Conservation (phyloP, 2,329 filamentous ascomycete species). For the Podosphaera leucotricha region DNA sequence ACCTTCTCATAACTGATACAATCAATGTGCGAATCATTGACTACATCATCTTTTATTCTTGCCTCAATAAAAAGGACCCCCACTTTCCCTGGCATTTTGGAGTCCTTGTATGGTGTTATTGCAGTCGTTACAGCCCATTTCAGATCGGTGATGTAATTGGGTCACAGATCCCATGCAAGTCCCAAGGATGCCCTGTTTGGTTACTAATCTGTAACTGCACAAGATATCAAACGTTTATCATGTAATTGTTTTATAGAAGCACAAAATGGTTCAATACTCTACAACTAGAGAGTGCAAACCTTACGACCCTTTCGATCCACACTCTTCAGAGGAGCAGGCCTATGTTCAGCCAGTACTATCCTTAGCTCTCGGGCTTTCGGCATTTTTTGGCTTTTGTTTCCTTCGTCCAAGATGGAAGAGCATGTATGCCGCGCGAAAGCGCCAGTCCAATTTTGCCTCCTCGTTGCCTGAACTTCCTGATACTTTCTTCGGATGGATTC, state of each 20-base stretch:
- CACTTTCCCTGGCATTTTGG: neutral
- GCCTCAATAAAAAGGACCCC: slow-evolving; percentile 1
- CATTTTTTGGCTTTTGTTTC: slow-evolving; percentile 56
- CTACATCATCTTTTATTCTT: neutral
- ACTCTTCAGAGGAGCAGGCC: slow-evolving; percentile 10
- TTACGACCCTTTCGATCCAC: slow-evolving; percentile 11
- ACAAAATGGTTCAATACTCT: neutral
- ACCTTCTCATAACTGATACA: neutral
- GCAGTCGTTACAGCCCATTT: no score
- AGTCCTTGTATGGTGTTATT: neutral
- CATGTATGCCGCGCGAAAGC: slow-evolving; percentile 74
- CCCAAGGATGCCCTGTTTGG: neutral
- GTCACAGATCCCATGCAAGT: neutral
- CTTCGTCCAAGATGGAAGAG: slow-evolving; percentile 78
- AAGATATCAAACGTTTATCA: neutral
- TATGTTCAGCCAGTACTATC: slow-evolving; percentile 50
- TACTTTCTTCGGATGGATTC: slow-evolving; percentile 82
- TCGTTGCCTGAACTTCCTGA: slow-evolving; percentile 58
- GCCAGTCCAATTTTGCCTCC: slow-evolving; percentile 34
- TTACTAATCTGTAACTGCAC: neutral
- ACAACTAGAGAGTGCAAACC: slow-evolving; percentile 8
- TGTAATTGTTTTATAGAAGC: neutral
- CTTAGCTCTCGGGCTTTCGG: slow-evolving; percentile 40
- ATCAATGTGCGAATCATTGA: neutral
- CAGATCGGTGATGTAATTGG: neutral